Base-by-base conservation (phyloP, 306 rosid species). In the Lathyrus aphaca region DNA sequence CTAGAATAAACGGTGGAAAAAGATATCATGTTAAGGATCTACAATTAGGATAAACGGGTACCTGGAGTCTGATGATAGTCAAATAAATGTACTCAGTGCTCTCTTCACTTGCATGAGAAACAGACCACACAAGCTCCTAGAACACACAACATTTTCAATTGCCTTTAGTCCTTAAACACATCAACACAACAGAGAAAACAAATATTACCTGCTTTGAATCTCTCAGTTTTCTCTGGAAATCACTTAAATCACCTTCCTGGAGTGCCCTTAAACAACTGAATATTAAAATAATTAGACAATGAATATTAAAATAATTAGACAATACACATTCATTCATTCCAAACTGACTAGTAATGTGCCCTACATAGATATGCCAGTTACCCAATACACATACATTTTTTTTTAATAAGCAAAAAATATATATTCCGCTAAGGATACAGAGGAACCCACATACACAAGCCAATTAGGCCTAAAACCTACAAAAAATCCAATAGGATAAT, bases 61-160 rank as follows among this genome's bases (percentile, higher is more conserved):
- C 98, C 97, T 93, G 97, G 62, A 93, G 91, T 69, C 87, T 90
- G 75, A 86, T 81, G 68, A 93, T 84, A 51, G 96, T 77, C 64
- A 84, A 77, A 79, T 85, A 90, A 66, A 93, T 90, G 79, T 79
- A 82, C 75, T 88, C 97, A 0, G 98, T 86, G 82, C 96, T 90
- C 75, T 93, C 96, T 79, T 90, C 97, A 79, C 98, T 93, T 76
- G 97, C 89, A 72, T 68, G 89, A 84, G 96, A 90, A 83, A 90
- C 84, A 57, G 91, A 86, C 81, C 86, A 82, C 74, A 86, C 86
- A 81, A 93, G 93, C 83, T 84, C 98, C 98, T 93, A 74, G 60
- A 55, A 69, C 9, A 73, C 43, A 16, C 60, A 72, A 49, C 37
- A 69, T 59, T 73, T 66, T 77, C 37, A 70, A 72, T 68, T 73